Percentiles rank a stretch among this genome's conserved stretches.
These are phyloP conservation scores for Backusella tarrabulga DNA, from an alignment of 192 early-diverging fungal species.

Conservation along the genomic window DNA sequence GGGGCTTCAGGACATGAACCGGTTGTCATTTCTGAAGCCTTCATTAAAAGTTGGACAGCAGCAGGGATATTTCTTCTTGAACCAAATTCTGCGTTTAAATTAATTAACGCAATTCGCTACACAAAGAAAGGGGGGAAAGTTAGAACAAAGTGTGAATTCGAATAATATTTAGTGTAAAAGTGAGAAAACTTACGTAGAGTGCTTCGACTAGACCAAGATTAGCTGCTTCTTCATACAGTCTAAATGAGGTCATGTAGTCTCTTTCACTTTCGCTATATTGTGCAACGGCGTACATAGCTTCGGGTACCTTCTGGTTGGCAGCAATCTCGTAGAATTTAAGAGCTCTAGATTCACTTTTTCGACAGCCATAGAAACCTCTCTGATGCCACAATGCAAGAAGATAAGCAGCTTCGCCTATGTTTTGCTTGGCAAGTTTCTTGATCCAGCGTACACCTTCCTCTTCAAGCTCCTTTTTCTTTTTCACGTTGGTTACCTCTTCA, in stretches of 20 bases:
- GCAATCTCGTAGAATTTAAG: conserved; percentile 58
- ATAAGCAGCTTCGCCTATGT: conserved; percentile 68
- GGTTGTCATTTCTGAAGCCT: conserved; percentile 69
- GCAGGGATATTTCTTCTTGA: conserved; percentile 67
- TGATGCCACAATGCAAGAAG: conserved; percentile 70
- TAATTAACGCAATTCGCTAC: conserved; percentile 75
- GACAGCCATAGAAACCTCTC: conserved; percentile 46
- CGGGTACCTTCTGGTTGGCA: conserved; percentile 60
- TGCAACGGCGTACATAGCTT: conserved; percentile 64
- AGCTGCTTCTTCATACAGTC: conserved; percentile 57
- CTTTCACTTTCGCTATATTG: conserved; percentile 57
- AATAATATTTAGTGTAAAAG: not conserved
- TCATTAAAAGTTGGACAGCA: conserved; percentile 77
- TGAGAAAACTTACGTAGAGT: conserved; percentile 52
- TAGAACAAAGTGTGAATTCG: not conserved
- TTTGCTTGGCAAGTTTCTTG: conserved; percentile 62
- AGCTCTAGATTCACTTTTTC: conserved; percentile 53
- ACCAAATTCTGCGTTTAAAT: conserved; percentile 70
- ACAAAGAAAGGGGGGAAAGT: not conserved
- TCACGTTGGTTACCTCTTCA: not conserved
- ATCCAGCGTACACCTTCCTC: conserved; percentile 72
- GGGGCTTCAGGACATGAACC: conserved; percentile 74
- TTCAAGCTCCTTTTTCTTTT: conserved; percentile 26
- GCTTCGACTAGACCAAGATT: conserved; percentile 60
- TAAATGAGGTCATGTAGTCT: conserved; percentile 51